Conservation (phyloP, 257 asterid genomes). For the Paraleonurus japonicus region DNA sequence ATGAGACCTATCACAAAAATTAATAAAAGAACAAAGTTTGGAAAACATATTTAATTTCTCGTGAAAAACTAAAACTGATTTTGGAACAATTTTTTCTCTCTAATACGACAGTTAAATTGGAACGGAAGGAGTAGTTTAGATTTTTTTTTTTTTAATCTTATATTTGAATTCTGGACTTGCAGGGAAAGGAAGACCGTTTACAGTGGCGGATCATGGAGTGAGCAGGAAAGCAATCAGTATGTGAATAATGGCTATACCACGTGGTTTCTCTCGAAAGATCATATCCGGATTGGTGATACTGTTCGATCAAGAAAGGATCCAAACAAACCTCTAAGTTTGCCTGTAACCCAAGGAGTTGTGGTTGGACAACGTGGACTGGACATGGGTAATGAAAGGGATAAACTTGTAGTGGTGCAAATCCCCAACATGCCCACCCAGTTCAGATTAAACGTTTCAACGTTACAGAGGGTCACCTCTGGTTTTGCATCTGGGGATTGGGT, state of each 20-base stretch:
- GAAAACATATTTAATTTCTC: neutral
- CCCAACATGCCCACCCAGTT: slow-evolving; percentile 43
- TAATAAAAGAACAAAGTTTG: neutral
- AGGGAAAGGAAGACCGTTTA: slow-evolving; percentile 45
- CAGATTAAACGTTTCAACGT: slow-evolving; percentile 39
- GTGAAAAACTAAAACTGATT: neutral
- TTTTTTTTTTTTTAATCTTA: neutral
- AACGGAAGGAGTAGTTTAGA: neutral
- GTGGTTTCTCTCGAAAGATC: slow-evolving; percentile 63
- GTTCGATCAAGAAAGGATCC: slow-evolving; percentile 50
- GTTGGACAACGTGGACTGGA: slow-evolving; percentile 43
- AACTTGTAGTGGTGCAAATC: slow-evolving; percentile 44
- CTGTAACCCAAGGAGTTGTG: slow-evolving; percentile 47
- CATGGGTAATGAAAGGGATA: slow-evolving; percentile 51
- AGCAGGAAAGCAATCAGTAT: slow-evolving; percentile 34
- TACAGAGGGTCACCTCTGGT: slow-evolving; percentile 57
- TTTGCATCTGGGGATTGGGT: slow-evolving; percentile 71
- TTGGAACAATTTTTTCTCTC: neutral
- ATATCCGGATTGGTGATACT: slow-evolving; percentile 53
- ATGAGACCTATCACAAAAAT: neutral
- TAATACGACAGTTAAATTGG: neutral
- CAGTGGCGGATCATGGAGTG: slow-evolving; percentile 47
- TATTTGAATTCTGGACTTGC: slow-evolving; percentile 28
- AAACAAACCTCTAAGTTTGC: slow-evolving; percentile 34
- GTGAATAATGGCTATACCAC: slow-evolving; percentile 39